phyloP scores from a whole-genome alignment of 306 rosid species.

The Mimosa bimucronata region DNA sequence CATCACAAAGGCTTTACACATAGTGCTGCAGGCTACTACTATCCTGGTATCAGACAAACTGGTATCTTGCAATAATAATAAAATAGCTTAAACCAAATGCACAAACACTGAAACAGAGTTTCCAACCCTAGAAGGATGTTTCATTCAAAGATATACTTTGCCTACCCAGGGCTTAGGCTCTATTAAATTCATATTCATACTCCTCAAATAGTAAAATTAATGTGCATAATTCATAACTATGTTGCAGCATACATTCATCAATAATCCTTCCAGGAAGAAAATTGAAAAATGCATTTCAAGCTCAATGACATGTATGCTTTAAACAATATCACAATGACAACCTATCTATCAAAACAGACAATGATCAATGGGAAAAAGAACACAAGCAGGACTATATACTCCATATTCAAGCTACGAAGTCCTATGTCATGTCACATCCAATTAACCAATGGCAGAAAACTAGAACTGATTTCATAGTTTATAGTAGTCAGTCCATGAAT shows the following conservation, averaged over 20 bases:
- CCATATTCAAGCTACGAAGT: no score
- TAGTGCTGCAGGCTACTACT: not conserved
- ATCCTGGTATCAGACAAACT: not conserved
- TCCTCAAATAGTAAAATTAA: not conserved
- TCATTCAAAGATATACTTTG: not conserved
- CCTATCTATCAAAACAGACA: not conserved
- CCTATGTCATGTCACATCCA: no score
- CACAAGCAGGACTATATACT: not conserved
- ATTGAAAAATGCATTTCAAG: not conserved
- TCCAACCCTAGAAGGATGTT: not conserved
- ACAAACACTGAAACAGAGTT: not conserved
- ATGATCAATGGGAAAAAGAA: constrained; percentile 7
- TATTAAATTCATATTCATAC: not conserved
- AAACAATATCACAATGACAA: not conserved
- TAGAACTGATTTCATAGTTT: no score
- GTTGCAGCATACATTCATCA: not conserved
- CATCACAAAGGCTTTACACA: not conserved
- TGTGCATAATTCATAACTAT: constrained; percentile 2
- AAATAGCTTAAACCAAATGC: not conserved
- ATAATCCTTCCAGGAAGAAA: not conserved
- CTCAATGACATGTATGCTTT: not conserved
- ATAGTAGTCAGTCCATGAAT: no score
- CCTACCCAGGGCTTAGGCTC: not conserved
- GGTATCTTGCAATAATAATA: no score
- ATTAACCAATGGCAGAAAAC: no score